Evolutionary conservation across 1,284 basidiomycete genomes (phyloP).

Genomic region (Xerocomus amazonicus): DNA sequence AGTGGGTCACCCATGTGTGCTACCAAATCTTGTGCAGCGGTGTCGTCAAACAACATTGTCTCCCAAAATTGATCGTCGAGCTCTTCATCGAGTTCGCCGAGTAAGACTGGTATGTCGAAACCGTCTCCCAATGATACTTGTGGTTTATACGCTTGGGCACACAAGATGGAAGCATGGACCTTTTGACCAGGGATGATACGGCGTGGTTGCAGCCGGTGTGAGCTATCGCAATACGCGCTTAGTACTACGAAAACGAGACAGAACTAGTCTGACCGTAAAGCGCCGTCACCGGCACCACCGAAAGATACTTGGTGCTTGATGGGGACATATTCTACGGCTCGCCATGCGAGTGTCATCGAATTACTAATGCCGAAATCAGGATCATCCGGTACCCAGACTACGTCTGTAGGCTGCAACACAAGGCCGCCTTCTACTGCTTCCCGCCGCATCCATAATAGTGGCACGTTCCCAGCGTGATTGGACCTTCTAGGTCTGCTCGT

Average conservation of each 20-base stretch:
- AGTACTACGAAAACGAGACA: not conserved
- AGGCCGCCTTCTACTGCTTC: slow-evolving; percentile 26
- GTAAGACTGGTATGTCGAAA: slow-evolving; percentile 24
- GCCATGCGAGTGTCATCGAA: slow-evolving; percentile 24
- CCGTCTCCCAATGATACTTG: slow-evolving; percentile 26
- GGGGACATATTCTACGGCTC: slow-evolving; percentile 24
- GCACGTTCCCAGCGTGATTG: slow-evolving; percentile 22
- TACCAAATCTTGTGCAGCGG: slow-evolving; percentile 18
- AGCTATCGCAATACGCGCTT: slow-evolving; percentile 11
- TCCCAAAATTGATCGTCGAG: slow-evolving; percentile 24
- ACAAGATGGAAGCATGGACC: slow-evolving; percentile 30
- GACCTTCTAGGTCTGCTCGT: slow-evolving; percentile 8
- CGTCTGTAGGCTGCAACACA: slow-evolving; percentile 19
- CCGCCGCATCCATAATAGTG: slow-evolving; percentile 29
- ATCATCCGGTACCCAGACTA: slow-evolving; percentile 26
- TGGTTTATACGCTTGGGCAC: slow-evolving; percentile 17
- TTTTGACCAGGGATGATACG: slow-evolving; percentile 11
- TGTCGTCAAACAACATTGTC: slow-evolving; percentile 23
- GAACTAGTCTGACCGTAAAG: slow-evolving; percentile 12
- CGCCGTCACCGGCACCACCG: slow-evolving; percentile 9
- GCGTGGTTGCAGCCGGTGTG: slow-evolving; percentile 9
- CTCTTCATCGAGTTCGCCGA: not conserved
- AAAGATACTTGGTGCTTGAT: slow-evolving; percentile 27
- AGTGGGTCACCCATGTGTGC: slow-evolving; percentile 4
- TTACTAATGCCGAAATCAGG: slow-evolving; percentile 19